phyloP scores from a whole-genome alignment of 306 rosid species.

The Glycine latifolia region DNA sequence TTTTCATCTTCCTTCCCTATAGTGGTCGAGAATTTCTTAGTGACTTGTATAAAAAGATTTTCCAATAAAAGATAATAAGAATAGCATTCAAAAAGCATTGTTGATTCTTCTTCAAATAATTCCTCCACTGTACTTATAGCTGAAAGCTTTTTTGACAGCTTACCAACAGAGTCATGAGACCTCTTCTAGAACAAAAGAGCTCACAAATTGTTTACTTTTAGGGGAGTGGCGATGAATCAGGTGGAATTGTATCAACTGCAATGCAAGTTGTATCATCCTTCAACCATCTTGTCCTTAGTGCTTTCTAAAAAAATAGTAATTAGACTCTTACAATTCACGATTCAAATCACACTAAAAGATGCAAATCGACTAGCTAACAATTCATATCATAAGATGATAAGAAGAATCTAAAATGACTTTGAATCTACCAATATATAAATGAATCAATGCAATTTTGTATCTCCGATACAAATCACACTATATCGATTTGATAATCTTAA shows the following conservation, averaged over 20 bases:
- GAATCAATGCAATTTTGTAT: too few relatives aligned
- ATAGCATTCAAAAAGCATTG: constrained; percentile 85
- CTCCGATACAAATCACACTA: too few relatives aligned
- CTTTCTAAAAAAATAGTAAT: constrained; percentile 56
- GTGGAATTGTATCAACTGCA: constrained; percentile 76
- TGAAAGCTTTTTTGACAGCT: constrained; percentile 69
- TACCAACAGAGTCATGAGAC: constrained; percentile 56
- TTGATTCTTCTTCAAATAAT: constrained; percentile 83
- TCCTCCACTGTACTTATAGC: constrained; percentile 77
- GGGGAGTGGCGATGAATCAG: constrained; percentile 15
- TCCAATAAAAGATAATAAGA: neutral
- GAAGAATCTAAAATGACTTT: too few relatives aligned
- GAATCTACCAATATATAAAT: too few relatives aligned
- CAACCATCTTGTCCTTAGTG: constrained; percentile 71
- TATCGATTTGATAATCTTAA: too few relatives aligned
- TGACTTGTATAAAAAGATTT: neutral
- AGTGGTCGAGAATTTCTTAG: neutral
- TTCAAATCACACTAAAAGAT: too few relatives aligned
- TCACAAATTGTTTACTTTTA: constrained; percentile 64
- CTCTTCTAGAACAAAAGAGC: constrained; percentile 65
- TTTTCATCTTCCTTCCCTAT: neutral
- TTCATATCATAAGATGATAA: too few relatives aligned
- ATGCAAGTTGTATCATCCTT: constrained; percentile 87
- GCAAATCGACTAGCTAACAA: too few relatives aligned
- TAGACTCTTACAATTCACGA: too few relatives aligned